A percentile compares a stretch with the other conserved stretches of the same genome.
phyloP scores from a whole-genome alignment of 257 asterid genomes.

The Solanum etuberosum region DNA sequence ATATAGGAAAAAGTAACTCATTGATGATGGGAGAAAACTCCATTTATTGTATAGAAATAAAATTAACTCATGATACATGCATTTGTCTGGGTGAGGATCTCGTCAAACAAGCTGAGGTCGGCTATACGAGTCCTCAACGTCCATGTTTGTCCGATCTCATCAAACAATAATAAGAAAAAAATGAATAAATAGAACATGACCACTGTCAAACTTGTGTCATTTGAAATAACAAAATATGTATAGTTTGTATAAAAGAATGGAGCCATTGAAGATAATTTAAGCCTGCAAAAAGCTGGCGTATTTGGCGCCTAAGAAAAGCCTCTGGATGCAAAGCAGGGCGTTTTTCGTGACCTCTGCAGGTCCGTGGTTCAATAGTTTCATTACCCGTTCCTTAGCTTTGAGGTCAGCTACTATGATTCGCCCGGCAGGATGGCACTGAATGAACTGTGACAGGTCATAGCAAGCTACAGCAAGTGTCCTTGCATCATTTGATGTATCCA shows the following conservation, averaged over 20 bases:
- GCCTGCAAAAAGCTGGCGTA: conserved; percentile 90
- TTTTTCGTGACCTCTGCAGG: conserved; percentile 84
- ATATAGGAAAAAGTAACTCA: background rate
- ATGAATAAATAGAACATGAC: background rate
- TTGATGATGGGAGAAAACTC: background rate
- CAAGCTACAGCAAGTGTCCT: conserved; percentile 90
- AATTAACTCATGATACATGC: background rate
- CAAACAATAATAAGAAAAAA: background rate
- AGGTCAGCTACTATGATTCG: conserved; percentile 76
- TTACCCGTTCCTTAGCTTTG: conserved; percentile 90
- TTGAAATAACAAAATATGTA: background rate
- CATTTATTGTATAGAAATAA: background rate
- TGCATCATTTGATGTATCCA: conserved; percentile 79
- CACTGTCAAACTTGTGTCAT: background rate
- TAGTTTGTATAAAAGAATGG: background rate
- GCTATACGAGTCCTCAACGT: background rate
- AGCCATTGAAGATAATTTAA: conserved; percentile 5
- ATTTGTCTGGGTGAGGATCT: background rate
- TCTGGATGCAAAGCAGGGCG: conserved; percentile 88
- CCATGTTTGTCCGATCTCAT: background rate
- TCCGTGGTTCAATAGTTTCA: conserved; percentile 91
- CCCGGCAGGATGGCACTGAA: conserved; percentile 88
- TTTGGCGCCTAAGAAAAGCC: conserved; percentile 93
- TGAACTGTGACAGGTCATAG: conserved; percentile 86
- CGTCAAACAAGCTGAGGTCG: background rate